A percentile compares a stretch with the other conserved stretches of the same genome.
Evolutionary conservation across 2,329 filamentous ascomycete genomes (phyloP).

Genomic region (Colletotrichum costaricense): DNA sequence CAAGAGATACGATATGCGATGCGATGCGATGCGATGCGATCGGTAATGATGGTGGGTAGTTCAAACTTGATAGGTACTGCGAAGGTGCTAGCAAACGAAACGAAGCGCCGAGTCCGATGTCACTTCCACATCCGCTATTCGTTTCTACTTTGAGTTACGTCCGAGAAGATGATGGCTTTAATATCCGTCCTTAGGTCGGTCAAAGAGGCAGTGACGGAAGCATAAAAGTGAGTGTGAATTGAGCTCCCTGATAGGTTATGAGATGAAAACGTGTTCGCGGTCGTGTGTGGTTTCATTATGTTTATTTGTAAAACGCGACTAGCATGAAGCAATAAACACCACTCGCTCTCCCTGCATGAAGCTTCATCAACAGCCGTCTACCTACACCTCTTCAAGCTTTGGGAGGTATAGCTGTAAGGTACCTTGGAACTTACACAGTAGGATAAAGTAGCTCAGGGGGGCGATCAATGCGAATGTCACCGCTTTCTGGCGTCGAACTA

Average conservation of each 20-base stretch:
- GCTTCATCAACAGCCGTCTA: neutral
- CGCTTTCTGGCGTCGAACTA: neutral
- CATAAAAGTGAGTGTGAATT: neutral
- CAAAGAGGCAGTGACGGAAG: neutral
- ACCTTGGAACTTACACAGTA: neutral
- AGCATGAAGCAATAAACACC: constrained; percentile 25
- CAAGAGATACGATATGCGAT: constrained; percentile 2
- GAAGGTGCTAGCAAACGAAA: neutral
- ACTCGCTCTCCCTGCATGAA: neutral
- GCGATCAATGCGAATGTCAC: neutral
- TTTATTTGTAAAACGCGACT: constrained; percentile 15
- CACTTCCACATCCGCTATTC: neutral
- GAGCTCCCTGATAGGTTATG: neutral
- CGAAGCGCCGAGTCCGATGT: neutral
- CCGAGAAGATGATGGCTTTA: constrained; percentile 4
- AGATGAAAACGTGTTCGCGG: constrained; percentile 11
- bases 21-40: neutral
- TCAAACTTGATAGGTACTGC: too few relatives aligned
- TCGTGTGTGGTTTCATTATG: constrained; percentile 17
- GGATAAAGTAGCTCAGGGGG: neutral
- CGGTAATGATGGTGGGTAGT: constrained; percentile 3
- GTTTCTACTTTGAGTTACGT: neutral
- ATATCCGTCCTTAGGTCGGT: neutral
- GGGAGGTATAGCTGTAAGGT: neutral
- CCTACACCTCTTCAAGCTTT: neutral